Percentiles rank a stretch among this genome's conserved stretches.
phyloP scores from a whole-genome alignment of 352 stramenopile species.

The Phytophthora foliorum region DNA sequence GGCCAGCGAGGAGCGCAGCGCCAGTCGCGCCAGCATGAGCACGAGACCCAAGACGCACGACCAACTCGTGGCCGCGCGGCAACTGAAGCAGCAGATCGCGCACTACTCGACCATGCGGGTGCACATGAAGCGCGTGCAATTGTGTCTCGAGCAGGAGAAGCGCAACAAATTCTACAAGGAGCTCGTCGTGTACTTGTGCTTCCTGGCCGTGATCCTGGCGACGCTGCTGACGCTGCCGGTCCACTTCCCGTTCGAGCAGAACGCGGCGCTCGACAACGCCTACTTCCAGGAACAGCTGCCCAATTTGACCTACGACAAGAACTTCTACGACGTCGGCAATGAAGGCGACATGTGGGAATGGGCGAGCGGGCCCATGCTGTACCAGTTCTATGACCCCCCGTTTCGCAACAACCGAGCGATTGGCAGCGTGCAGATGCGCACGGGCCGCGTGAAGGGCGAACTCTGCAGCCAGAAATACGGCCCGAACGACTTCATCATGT shows the following conservation, averaged over 20 bases:
- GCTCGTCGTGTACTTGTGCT: constrained; percentile 77
- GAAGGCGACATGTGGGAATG: constrained; percentile 85
- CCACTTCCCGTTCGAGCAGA: constrained; percentile 83
- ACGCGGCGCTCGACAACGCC: constrained; percentile 57
- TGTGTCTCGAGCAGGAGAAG: constrained; percentile 85
- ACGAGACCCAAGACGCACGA: constrained; percentile 40
- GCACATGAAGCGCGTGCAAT: constrained; percentile 87
- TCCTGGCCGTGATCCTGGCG: constrained; percentile 69
- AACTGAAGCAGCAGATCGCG: constrained; percentile 64
- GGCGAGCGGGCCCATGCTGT: constrained; percentile 67
- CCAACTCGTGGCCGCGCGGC: constrained; percentile 47
- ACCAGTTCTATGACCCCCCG: constrained; percentile 74
- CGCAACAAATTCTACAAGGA: constrained; percentile 89
- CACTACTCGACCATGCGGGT: constrained; percentile 86
- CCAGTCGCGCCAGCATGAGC: constrained; percentile 28
- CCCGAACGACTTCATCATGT: constrained; percentile 73
- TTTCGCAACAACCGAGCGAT: constrained; percentile 73
- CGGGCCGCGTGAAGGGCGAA: constrained; percentile 61
- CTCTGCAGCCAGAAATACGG: constrained; percentile 57
- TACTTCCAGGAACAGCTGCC: constrained; percentile 83
- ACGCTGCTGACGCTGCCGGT: constrained; percentile 74
- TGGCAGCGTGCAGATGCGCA: constrained; percentile 72
- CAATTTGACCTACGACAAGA: constrained; percentile 66
- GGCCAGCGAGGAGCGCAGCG: constrained; percentile 27
- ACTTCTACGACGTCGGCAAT: constrained; percentile 69